Conservation (phyloP, 805 yeast genomes). For the Candida boleticola region DNA sequence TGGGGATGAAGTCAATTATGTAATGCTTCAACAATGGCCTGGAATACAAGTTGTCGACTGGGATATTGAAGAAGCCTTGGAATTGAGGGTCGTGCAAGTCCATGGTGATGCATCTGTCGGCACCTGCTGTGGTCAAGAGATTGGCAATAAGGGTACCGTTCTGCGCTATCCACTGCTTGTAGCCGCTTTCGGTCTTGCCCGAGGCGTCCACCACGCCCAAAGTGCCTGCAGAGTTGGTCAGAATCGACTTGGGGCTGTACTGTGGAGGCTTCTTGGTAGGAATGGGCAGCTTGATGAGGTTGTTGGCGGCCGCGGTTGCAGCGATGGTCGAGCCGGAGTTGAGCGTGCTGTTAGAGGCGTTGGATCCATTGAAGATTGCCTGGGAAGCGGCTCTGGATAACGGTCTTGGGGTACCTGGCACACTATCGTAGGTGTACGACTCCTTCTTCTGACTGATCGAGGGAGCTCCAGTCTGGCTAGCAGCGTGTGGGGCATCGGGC, state of each 20-base stretch:
- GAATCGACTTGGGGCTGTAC: conserved; percentile 15
- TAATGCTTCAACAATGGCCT: conserved; percentile 86
- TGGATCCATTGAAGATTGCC: background rate
- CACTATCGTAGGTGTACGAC: conserved; percentile 48
- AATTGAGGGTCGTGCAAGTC: conserved; percentile 97
- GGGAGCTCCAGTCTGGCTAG: conserved; percentile 67
- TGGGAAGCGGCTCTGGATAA: conserved; percentile 22
- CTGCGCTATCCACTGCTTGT: conserved; percentile 94
- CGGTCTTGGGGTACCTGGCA: conserved; percentile 51
- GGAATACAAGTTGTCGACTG: conserved; percentile 90
- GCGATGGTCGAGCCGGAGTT: background rate
- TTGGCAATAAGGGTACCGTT: conserved; percentile 91
- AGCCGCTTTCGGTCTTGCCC: conserved; percentile 58
- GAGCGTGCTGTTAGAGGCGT: background rate
- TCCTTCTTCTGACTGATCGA: conserved; percentile 31
- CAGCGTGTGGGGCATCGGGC: conserved; percentile 85
- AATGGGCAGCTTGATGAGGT: conserved; percentile 6
- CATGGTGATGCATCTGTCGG: conserved; percentile 96
- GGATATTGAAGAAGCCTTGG: conserved; percentile 95
- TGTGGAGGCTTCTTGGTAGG: conserved; percentile 7
- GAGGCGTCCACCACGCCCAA: conserved; percentile 32
- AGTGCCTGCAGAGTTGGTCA: conserved; percentile 32
- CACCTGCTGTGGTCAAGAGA: conserved; percentile 86
- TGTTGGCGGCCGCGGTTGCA: background rate
- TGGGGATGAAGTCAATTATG: conserved; percentile 73